phyloP scores from a whole-genome alignment of 2,329 filamentous ascomycete species.

The Didymella glomerata region DNA sequence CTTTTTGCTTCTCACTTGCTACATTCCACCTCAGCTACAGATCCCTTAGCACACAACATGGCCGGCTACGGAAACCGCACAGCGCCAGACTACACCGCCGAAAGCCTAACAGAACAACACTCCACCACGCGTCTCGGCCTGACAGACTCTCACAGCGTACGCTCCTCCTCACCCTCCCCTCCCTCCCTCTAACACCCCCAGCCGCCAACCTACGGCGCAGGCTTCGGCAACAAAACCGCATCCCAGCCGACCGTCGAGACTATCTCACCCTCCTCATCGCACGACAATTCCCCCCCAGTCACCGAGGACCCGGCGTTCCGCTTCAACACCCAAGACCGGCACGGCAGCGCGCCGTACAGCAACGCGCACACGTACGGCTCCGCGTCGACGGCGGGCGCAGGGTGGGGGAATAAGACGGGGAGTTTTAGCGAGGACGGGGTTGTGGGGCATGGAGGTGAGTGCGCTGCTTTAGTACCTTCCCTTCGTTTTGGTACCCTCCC shows the following conservation, averaged over 20 bases:
- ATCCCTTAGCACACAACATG: constrained; percentile 25
- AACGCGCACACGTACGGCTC: constrained; percentile 39
- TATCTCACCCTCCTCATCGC: background rate
- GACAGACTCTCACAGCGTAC: constrained; percentile 29
- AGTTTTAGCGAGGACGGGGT: constrained; percentile 20
- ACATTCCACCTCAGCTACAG: too few relatives aligned
- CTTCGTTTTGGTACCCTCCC: too few relatives aligned
- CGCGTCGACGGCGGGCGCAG: constrained; percentile 47
- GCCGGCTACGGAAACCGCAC: constrained; percentile 51
- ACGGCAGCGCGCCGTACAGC: constrained; percentile 37
- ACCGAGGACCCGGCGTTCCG: background rate
- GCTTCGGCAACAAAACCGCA: constrained; percentile 17
- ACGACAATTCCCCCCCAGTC: background rate
- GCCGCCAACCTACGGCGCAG: constrained; percentile 16
- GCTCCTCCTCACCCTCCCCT: background rate
- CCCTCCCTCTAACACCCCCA: background rate
- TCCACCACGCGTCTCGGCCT: constrained; percentile 40
- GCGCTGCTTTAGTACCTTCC: too few relatives aligned
- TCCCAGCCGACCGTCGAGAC: background rate
- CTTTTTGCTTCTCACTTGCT: too few relatives aligned
- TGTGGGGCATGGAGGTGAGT: background rate
- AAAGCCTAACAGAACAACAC: constrained; percentile 33
- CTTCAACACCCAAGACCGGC: constrained; percentile 6
- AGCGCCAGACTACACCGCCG: constrained; percentile 29
- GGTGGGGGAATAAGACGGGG: constrained; percentile 53